Base-by-base conservation (phyloP, 208 protist genomes). In the Acanthamoeba culbertsoni region DNA sequence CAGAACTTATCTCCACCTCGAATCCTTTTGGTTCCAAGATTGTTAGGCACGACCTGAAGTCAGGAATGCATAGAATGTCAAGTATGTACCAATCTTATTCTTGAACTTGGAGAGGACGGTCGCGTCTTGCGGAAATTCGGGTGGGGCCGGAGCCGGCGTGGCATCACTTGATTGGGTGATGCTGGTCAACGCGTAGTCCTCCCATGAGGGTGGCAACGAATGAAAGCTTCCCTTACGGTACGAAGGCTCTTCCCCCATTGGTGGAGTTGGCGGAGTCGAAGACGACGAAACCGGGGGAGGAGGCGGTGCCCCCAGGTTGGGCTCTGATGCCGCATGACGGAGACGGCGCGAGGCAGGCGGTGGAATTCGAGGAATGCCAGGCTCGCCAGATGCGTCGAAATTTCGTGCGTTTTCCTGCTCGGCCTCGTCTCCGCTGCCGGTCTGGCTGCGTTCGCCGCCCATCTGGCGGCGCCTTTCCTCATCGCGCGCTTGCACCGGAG, bases 391-490 rank as follows among this genome's bases (percentile, higher is more conserved):
- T n/a, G n/a, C n/a, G 12, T 63, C 55, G 48, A 18, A 55, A 23
- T 43, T 0, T 43, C 35, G 63, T 4, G 26, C 35, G 6, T 28
- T 16, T n/a, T 45, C 12, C 43, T 31, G 33, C 35, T 45, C 31
- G 23, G 2, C 59, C 37, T 40, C 7, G 73, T 57, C n/a, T 5
- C 8, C 20, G 71, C 43, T 55, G 43, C 28, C 55, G n/a, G 73
- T n/a, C 35, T 75, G 63, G 33, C 59, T 63, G 35, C 28, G 23
- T 23, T 59, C 42, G 20, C 31, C 43, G 43, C 28, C 73, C 73
- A 84, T 84, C 28, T 84, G 73, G n/a, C 73, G 73, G 43, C 73
- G 73, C 14, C 73, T 37, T 43, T 84, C 73, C 23, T 84, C 73
- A 3, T 84, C 73, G 23, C 73, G 73, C 45, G 73, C 73, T 33